Percentiles rank a stretch among this genome's conserved stretches.
These are phyloP conservation scores for Plectosphaerella cucumerina DNA, from an alignment of 2,329 filamentous ascomycete species.

Conservation along the genomic window DNA sequence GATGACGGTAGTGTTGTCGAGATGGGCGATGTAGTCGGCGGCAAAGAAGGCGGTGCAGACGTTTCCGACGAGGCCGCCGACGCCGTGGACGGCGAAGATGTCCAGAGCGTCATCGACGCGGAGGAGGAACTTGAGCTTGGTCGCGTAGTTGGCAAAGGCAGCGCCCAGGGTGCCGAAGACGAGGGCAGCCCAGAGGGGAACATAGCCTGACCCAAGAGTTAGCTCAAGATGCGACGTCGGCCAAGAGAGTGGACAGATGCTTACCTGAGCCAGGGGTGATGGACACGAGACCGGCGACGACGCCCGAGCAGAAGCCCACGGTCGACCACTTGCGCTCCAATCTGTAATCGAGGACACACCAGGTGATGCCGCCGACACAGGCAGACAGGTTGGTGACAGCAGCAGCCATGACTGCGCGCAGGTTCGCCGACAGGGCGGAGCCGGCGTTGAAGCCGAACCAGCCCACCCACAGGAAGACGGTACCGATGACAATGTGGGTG, in stretches of 20 bases:
- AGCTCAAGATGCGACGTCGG: not conserved
- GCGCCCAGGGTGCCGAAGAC: slow-evolving; percentile 75
- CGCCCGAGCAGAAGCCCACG: slow-evolving; percentile 88
- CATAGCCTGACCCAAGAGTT: slow-evolving; percentile 46
- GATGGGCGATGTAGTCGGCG: slow-evolving; percentile 75
- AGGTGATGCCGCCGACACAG: slow-evolving; percentile 79
- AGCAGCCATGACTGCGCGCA: slow-evolving; percentile 82
- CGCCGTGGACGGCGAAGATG: slow-evolving; percentile 79
- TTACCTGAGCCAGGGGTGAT: slow-evolving; percentile 81
- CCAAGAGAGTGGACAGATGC: slow-evolving; percentile 10
- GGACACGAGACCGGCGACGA: slow-evolving; percentile 80
- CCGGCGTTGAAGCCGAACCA: slow-evolving; percentile 96
- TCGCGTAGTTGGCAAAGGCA: slow-evolving; percentile 79
- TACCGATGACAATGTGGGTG: slow-evolving; percentile 86
- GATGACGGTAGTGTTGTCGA: slow-evolving; percentile 68
- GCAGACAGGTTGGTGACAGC: slow-evolving; percentile 83
- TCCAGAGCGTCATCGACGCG: slow-evolving; percentile 81
- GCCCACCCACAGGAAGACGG: slow-evolving; percentile 90
- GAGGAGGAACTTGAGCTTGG: slow-evolving; percentile 83
- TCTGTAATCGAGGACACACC: slow-evolving; percentile 85
- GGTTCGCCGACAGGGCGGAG: slow-evolving; percentile 73
- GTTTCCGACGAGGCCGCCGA: slow-evolving; percentile 77
- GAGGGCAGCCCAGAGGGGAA: slow-evolving; percentile 80
- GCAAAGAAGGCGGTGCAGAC: slow-evolving; percentile 79
- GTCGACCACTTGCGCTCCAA: slow-evolving; percentile 90